A percentile compares a stretch with the other conserved stretches of the same genome.
Evolutionary conservation across 2,329 filamentous ascomycete genomes (phyloP).

Genomic region (Colletotrichum australisinense): DNA sequence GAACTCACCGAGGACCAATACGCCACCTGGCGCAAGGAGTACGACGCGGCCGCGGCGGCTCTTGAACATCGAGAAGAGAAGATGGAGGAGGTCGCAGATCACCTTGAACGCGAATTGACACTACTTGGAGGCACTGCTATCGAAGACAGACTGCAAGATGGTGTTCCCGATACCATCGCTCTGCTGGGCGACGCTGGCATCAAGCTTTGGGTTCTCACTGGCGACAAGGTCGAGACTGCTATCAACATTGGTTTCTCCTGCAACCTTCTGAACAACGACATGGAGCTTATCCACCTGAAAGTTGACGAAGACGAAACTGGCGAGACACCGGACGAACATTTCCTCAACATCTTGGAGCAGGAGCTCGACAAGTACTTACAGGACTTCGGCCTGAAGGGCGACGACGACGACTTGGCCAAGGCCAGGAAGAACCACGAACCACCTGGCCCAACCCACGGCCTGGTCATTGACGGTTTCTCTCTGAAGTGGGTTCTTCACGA

Average conservation of each 20-base stretch:
- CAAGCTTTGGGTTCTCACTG: constrained; percentile 97
- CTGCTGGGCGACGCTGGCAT: constrained; percentile 93
- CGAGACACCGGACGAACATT: constrained; percentile 57
- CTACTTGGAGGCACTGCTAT: constrained; percentile 96
- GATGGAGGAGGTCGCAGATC: constrained; percentile 87
- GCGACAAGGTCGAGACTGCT: constrained; percentile 98
- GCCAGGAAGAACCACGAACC: constrained; percentile 88
- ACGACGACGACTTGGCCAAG: constrained; percentile 83
- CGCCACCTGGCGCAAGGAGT: constrained; percentile 83
- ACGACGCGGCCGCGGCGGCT: constrained; percentile 87
- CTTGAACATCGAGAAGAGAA: constrained; percentile 92
- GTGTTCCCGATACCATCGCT: constrained; percentile 94
- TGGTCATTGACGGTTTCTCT: constrained; percentile 95
- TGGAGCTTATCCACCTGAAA: constrained; percentile 95
- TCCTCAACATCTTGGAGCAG: constrained; percentile 70
- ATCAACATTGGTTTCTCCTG: constrained; percentile 99
- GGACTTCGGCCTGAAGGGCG: constrained; percentile 83
- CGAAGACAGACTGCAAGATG: constrained; percentile 95
- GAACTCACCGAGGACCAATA: constrained; percentile 88
- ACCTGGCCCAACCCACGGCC: constrained; percentile 87
- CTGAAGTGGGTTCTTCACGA: constrained; percentile 89
- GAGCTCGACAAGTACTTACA: constrained; percentile 80
- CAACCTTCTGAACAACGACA: constrained; percentile 95
- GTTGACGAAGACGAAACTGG: constrained; percentile 78
- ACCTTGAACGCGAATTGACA: constrained; percentile 89